Percentiles rank a stretch among this genome's conserved stretches.
These are phyloP conservation scores for Verticillium albo-atrum DNA, from an alignment of 2,329 filamentous ascomycete species.

Conservation along the genomic window DNA sequence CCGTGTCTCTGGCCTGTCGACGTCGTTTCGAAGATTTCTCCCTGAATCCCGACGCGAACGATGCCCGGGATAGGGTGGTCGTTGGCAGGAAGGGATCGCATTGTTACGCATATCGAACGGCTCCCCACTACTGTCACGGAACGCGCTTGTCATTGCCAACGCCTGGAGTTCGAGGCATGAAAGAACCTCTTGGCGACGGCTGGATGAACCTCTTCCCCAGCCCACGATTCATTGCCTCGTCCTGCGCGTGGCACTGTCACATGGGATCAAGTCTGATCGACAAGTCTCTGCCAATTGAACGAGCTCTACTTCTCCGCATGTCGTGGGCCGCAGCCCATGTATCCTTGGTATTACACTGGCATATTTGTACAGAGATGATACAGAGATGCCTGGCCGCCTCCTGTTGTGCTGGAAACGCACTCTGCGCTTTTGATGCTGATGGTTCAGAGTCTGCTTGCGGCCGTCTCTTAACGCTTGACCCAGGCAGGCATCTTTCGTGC, in stretches of 20 bases:
- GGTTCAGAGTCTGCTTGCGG: neutral
- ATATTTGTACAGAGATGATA: neutral
- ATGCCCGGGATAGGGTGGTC: neutral
- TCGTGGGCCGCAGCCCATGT: neutral
- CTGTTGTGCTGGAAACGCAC: neutral
- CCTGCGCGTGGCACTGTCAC: neutral
- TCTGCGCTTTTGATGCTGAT: neutral
- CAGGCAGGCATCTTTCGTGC: slow-evolving; percentile 97
- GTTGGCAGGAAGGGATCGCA: neutral
- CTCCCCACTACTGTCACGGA: neutral
- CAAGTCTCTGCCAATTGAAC: neutral
- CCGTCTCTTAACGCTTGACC: slow-evolving; percentile 74
- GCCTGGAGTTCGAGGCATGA: no score
- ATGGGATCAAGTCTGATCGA: neutral
- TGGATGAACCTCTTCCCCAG: neutral
- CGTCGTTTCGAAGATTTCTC: neutral
- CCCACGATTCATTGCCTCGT: neutral
- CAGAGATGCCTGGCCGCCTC: neutral
- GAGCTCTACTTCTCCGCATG: neutral
- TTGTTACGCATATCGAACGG: neutral
- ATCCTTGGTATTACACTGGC: neutral
- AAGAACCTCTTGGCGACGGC: neutral
- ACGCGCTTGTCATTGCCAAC: neutral
- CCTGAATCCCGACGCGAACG: neutral
- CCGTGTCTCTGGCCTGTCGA: neutral